Evolutionary conservation across 805 yeast species (phyloP).

Genomic region (Yarrowia osloensis): DNA sequence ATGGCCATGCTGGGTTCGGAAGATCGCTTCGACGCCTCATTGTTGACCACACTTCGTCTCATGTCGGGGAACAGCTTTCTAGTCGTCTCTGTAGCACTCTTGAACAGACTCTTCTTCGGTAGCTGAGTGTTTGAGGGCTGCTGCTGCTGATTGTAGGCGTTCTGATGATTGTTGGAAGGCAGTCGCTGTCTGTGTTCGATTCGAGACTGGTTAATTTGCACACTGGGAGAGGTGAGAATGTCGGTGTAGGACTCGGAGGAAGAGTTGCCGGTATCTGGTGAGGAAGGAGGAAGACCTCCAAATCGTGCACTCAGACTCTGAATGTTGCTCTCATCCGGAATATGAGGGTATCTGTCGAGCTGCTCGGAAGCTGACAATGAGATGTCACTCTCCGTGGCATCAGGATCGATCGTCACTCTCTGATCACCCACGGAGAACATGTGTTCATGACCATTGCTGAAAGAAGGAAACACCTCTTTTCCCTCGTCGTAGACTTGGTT

Average conservation of each 20-base stretch:
- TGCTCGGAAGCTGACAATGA: slow-evolving; percentile 2
- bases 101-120: slow-evolving; percentile 1
- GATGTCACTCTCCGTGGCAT: not conserved
- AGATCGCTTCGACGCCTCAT: not conserved
- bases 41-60: slow-evolving; percentile 23
- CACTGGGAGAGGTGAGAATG: slow-evolving; percentile 11
- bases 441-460: not conserved
- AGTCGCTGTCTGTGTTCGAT: not conserved
- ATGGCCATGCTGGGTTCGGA: slow-evolving; percentile 11
- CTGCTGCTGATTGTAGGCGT: not conserved
- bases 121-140: not conserved
- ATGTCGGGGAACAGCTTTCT: slow-evolving; percentile 4
- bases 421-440: not conserved
- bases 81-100: not conserved
- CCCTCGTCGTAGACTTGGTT: not conserved
- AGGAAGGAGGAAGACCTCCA: not conserved
- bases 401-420: not conserved
- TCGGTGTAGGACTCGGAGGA: not conserved
- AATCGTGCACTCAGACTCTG: not conserved
- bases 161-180: not conserved
- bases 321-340: slow-evolving; percentile 5
- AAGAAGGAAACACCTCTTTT: not conserved
- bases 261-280: not conserved
- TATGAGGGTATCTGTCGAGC: not conserved
- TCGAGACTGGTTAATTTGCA: slow-evolving; percentile 8